Conservation (phyloP, 1,284 basidiomycete genomes). For the Pyrrhoderma lamaoense region DNA sequence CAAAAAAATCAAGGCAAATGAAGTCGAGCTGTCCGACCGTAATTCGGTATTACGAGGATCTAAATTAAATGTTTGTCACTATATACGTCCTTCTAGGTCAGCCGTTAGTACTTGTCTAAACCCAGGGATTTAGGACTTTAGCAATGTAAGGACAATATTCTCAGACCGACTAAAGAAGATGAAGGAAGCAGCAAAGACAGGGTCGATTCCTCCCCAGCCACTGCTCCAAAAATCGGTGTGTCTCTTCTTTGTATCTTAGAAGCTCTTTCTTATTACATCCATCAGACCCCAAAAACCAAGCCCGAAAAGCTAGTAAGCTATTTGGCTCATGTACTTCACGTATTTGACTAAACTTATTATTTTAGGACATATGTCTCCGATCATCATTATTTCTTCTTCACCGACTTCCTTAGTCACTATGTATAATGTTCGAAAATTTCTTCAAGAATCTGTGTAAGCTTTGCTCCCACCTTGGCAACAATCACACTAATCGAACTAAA, state of each 20-base stretch:
- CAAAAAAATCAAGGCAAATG: conserved; percentile 69
- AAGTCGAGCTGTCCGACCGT: conserved; percentile 68
- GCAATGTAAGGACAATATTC: conserved; percentile 50
- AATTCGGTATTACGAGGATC: conserved; percentile 70
- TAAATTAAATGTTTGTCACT: conserved; percentile 58
- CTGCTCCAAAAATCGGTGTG: conserved; percentile 33
- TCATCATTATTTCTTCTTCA: conserved; percentile 94
- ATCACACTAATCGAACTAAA: neutral
- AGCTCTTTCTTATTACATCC: neutral
- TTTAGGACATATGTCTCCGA: conserved; percentile 70
- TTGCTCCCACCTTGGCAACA: neutral
- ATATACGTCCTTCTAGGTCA: neutral
- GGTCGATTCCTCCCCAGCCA: conserved; percentile 30
- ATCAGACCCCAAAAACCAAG: conserved; percentile 20
- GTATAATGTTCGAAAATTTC: conserved; percentile 92
- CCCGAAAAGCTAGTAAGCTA: conserved; percentile 21
- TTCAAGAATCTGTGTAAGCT: conserved; percentile 81
- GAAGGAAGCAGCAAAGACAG: conserved; percentile 53
- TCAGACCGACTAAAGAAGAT: conserved; percentile 71
- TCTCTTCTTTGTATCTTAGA: neutral
- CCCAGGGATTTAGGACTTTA: conserved; percentile 53
- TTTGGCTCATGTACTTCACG: neutral
- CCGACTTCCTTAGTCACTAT: conserved; percentile 94
- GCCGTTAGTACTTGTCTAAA: neutral
- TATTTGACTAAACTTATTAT: conserved; percentile 2